phyloP scores from a whole-genome alignment of 306 rosid genomes.

The Fragaria vesca region DNA sequence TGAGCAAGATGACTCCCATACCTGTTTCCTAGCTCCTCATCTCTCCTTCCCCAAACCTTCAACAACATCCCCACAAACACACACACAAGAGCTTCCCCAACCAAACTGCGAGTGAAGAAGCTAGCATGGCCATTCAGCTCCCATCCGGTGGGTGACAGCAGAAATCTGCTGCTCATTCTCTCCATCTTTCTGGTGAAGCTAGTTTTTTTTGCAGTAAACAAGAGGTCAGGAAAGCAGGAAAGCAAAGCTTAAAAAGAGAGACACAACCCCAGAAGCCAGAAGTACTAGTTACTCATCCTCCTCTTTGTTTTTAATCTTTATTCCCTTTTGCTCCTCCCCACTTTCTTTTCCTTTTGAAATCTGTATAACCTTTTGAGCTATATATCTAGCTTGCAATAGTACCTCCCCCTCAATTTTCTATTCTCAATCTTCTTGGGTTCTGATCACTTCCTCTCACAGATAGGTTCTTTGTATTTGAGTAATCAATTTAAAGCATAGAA shows the following conservation, averaged over 20 bases:
- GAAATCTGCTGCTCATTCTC: neutral
- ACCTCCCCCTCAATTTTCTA: neutral
- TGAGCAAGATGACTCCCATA: slow-evolving; percentile 4
- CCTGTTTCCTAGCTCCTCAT: slow-evolving; percentile 8
- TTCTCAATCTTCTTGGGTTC: slow-evolving; percentile 10
- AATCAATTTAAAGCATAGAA: neutral
- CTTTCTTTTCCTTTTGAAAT: slow-evolving; percentile 10
- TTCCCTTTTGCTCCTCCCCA: slow-evolving; percentile 20
- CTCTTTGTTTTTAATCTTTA: neutral
- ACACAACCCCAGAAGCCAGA: neutral
- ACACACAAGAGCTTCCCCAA: slow-evolving; percentile 1
- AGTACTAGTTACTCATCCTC: slow-evolving; percentile 6
- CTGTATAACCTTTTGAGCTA: slow-evolving; percentile 12
- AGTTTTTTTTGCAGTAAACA: neutral
- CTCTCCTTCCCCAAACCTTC: slow-evolving; percentile 24
- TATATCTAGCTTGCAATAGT: slow-evolving; percentile 6
- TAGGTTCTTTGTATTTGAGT: neutral
- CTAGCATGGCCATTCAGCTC: neutral
- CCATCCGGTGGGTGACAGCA: neutral
- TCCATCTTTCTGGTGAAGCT: slow-evolving; percentile 7
- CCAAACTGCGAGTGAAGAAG: neutral
- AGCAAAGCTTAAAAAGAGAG: slow-evolving; percentile 6
- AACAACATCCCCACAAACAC: slow-evolving; percentile 16
- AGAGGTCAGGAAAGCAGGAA: neutral
- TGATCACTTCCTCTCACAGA: slow-evolving; percentile 8